Percentiles rank a stretch among this genome's conserved stretches.
phyloP scores from a whole-genome alignment of 176 grass and related monocot genomes.

The Avena eriantha region DNA sequence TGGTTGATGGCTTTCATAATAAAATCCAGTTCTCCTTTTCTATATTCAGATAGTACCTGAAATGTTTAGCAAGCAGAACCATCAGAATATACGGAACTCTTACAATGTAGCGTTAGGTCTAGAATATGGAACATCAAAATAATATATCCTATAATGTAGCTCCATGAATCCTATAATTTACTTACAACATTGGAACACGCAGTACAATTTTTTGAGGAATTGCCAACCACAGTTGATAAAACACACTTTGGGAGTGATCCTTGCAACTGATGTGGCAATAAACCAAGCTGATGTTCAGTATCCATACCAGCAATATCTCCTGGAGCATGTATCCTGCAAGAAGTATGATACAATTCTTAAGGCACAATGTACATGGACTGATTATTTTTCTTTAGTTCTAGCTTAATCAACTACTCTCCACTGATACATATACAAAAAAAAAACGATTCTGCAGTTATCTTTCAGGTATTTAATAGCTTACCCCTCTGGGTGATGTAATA shows the following conservation, averaged over 20 bases:
- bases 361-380: neutral
- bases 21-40: conserved; percentile 73
- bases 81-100: conserved; percentile 37
- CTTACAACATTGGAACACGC: conserved; percentile 84
- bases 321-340: conserved; percentile 83
- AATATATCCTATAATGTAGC: neutral
- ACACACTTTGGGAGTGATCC: conserved; percentile 71
- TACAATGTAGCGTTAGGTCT: conserved; percentile 8
- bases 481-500: conserved; percentile 88
- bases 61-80: conserved; percentile 34
- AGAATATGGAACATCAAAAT: conserved; percentile 31
- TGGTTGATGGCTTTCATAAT: conserved; percentile 67
- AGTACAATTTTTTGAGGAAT: conserved; percentile 75
- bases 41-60: conserved; percentile 92
- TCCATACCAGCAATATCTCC: conserved; percentile 77
- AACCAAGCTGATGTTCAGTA: conserved; percentile 79
- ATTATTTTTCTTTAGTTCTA: conserved; percentile 19
- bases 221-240: conserved; percentile 58
- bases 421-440: conserved; percentile 11
- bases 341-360: conserved; percentile 37
- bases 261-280: conserved; percentile 87
- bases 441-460: conserved; percentile 9
- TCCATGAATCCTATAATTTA: conserved; percentile 31
- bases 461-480: conserved; percentile 44
- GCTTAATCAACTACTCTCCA: conserved; percentile 18